phyloP scores from a whole-genome alignment of 2,329 filamentous ascomycete genomes.

The Botrytis paeoniae region DNA sequence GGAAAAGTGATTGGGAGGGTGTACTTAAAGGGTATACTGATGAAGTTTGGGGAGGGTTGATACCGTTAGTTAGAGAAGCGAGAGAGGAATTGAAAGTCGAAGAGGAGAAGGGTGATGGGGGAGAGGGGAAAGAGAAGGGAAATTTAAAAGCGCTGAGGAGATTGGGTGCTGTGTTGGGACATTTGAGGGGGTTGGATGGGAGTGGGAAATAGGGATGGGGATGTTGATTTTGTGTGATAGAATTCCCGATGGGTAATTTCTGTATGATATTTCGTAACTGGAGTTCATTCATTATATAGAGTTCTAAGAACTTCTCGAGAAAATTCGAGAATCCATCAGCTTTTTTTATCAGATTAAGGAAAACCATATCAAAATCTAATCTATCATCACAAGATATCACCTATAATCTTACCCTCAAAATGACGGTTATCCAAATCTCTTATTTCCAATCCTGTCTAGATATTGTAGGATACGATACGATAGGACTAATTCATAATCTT shows the following conservation, averaged over 20 bases:
- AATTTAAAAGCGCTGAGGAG: constrained; percentile 27
- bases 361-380: too few relatives aligned
- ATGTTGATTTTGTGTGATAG: neutral
- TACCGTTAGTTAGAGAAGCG: constrained; percentile 55
- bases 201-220: too few relatives aligned
- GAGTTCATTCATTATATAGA: neutral
- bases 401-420: too few relatives aligned
- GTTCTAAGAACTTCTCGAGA: neutral
- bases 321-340: too few relatives aligned
- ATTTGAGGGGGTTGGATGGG: constrained; percentile 19
- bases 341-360: too few relatives aligned
- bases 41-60: constrained; percentile 66
- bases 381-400: too few relatives aligned
- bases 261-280: neutral
- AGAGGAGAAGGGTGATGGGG: neutral
- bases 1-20: constrained; percentile 45
- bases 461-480: too few relatives aligned
- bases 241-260: neutral
- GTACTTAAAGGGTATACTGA: constrained; percentile 58
- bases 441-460: too few relatives aligned
- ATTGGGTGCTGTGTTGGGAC: constrained; percentile 29
- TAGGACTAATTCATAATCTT: too few relatives aligned
- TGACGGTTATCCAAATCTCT: fast-evolving
- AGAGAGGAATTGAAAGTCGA: constrained; percentile 50
- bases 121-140: constrained; percentile 16